These are phyloP conservation scores for Pezicula radicicola DNA, from an alignment of 2,329 filamentous ascomycete species.

Conservation along the genomic window DNA sequence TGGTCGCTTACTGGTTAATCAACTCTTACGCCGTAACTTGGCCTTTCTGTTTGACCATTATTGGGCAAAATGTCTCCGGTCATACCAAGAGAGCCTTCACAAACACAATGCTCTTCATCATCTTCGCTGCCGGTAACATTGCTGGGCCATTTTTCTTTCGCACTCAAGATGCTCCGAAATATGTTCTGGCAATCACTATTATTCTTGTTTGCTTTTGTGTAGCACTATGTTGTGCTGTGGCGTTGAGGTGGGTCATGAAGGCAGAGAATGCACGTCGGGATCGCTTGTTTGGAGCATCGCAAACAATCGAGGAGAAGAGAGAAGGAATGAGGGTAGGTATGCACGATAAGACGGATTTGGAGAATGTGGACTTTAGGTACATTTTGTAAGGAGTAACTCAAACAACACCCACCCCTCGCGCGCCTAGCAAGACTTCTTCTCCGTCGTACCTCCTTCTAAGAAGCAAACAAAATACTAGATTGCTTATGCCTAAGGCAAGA, in stretches of 20 bases:
- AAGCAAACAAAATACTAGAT: no score
- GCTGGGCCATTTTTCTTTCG: constrained; percentile 44
- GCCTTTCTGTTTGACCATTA: constrained; percentile 36
- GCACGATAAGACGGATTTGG: constrained; percentile 24
- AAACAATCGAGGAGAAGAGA: constrained; percentile 17
- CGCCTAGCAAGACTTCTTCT: no score
- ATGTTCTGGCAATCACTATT: constrained; percentile 20
- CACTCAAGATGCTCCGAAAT: constrained; percentile 31
- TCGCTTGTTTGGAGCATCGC: constrained; percentile 10
- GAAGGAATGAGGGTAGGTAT: constrained; percentile 23
- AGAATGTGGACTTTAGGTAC: constrained; percentile 19
- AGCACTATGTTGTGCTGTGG: constrained; percentile 14
- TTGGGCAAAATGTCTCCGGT: constrained; percentile 45
- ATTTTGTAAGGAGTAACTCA: background rate
- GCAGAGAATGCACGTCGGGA: constrained; percentile 16
- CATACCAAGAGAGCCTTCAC: constrained; percentile 46
- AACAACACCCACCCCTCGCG: no score
- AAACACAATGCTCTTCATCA: constrained; percentile 46
- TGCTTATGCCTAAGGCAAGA: no score
- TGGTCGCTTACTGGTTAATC: constrained; percentile 43
- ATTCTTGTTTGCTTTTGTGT: constrained; percentile 21
- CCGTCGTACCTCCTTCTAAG: no score
- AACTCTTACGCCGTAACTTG: constrained; percentile 20
- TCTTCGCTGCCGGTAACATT: constrained; percentile 43
- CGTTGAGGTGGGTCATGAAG: constrained; percentile 15